phyloP scores from a whole-genome alignment of 192 early-diverging fungal species.

The Gonapodya prolifera region DNA sequence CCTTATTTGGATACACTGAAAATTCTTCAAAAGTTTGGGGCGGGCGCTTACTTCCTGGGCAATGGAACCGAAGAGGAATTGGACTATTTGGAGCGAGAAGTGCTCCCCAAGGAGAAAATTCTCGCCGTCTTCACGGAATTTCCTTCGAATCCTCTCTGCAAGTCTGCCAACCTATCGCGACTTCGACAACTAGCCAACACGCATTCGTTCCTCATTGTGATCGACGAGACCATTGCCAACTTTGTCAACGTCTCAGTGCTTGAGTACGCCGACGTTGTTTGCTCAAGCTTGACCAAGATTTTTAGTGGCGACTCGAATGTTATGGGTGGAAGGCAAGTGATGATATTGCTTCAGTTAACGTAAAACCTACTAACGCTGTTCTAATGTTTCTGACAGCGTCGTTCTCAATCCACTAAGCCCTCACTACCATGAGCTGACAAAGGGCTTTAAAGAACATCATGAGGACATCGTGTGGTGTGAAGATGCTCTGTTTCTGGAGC shows the following conservation, averaged over 20 bases:
- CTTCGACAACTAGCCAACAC: conserved; percentile 61
- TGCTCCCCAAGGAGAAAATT: conserved; percentile 41
- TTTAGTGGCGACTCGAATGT: conserved; percentile 95
- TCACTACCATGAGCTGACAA: conserved; percentile 40
- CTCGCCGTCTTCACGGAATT: conserved; percentile 84
- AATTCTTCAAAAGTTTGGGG: conserved; percentile 86
- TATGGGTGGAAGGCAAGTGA: conserved; percentile 83
- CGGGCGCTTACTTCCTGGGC: conserved; percentile 77
- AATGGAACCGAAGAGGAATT: conserved; percentile 64
- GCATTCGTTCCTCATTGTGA: conserved; percentile 64
- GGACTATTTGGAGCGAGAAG: conserved; percentile 44
- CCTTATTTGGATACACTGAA: conserved; percentile 96
- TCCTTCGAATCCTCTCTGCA: conserved; percentile 85
- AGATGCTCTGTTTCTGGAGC: conserved; percentile 89
- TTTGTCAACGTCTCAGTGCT: conserved; percentile 77
- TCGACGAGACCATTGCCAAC: conserved; percentile 94
- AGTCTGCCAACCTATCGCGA: conserved; percentile 62
- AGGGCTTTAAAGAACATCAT: conserved; percentile 40
- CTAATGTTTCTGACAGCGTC: conserved; percentile 24
- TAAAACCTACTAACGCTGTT: conserved; percentile 1
- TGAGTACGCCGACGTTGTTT: conserved; percentile 70
- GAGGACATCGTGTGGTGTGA: conserved; percentile 82
- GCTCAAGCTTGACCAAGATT: conserved; percentile 86
- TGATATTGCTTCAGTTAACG: neutral
- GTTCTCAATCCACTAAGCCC: conserved; percentile 60